Evolutionary conservation across 179 eudicot species (phyloP).

Genomic region (Nepenthes alata): DNA sequence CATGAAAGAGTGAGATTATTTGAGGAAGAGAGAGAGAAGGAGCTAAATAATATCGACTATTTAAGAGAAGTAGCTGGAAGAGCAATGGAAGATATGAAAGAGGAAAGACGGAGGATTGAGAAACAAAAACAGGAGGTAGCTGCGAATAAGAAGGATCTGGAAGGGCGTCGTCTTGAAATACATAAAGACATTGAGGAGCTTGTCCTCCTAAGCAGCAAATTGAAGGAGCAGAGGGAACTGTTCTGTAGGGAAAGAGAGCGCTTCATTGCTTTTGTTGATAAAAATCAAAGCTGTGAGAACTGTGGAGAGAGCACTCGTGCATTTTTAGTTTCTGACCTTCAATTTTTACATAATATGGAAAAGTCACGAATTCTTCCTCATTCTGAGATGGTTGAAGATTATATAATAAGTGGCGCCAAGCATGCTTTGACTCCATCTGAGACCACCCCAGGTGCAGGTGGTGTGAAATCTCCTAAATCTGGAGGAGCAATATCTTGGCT

Average conservation of each 20-base stretch:
- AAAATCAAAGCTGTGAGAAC: constrained; percentile 43
- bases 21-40: constrained; percentile 53
- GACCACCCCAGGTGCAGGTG: constrained; percentile 25
- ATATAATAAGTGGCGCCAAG: constrained; percentile 24
- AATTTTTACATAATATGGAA: constrained; percentile 32
- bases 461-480: constrained; percentile 35
- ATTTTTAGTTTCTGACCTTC: constrained; percentile 50
- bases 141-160: constrained; percentile 51
- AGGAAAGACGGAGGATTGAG: constrained; percentile 37
- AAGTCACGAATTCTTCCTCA: constrained; percentile 31
- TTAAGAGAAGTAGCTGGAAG: constrained; percentile 39
- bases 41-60: constrained; percentile 32
- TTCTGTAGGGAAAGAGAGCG: constrained; percentile 53
- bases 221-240: constrained; percentile 59
- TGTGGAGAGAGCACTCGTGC: constrained; percentile 54
- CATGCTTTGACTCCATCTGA: constrained; percentile 15
- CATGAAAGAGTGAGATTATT: constrained; percentile 50
- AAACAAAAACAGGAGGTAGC: constrained; percentile 47
- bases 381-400: constrained; percentile 35
- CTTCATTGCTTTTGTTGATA: constrained; percentile 55
- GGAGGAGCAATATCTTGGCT: constrained; percentile 64
- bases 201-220: constrained; percentile 47
- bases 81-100: constrained; percentile 49
- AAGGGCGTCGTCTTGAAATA: constrained; percentile 58
- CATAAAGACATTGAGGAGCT: constrained; percentile 73